Conservation (phyloP, 164 flowering plant genomes). For the Kalanchoe fedtschenkoi region DNA sequence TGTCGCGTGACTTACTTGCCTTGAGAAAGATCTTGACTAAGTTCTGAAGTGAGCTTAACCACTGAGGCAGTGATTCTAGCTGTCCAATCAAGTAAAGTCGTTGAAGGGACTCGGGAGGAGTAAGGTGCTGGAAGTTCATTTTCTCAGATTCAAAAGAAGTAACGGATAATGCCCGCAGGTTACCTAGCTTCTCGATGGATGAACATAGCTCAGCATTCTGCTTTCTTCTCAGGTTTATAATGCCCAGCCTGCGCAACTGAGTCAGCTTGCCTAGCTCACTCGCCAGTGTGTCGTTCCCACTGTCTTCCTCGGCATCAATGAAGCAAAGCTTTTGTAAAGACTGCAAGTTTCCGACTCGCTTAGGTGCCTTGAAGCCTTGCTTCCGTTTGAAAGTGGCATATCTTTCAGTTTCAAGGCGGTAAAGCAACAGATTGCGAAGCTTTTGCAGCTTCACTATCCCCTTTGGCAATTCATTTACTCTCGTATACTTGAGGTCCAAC, state of each 20-base stretch:
- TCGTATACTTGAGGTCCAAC: not conserved
- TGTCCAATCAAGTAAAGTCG: constrained; percentile 14
- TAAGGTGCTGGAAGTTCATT: constrained; percentile 13
- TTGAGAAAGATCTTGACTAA: constrained; percentile 11
- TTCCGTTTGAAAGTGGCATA: constrained; percentile 7
- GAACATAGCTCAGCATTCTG: constrained; percentile 14
- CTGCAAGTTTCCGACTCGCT: constrained; percentile 12
- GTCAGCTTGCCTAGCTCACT: constrained; percentile 18
- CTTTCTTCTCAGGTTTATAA: constrained; percentile 17
- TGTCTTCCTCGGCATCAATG: constrained; percentile 11
- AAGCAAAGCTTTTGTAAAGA: constrained; percentile 18
- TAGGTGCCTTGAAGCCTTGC: constrained; percentile 16
- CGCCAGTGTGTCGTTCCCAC: not conserved
- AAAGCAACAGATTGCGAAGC: constrained; percentile 24
- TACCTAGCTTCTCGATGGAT: constrained; percentile 11
- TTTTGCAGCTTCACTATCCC: constrained; percentile 18
- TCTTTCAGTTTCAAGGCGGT: constrained; percentile 4
- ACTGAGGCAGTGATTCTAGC: constrained; percentile 13
- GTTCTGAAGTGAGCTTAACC: constrained; percentile 11
- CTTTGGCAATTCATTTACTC: constrained; percentile 12
- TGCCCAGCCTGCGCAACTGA: constrained; percentile 23
- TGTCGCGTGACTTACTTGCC: constrained; percentile 13
- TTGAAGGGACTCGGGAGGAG: constrained; percentile 17
- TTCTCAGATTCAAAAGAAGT: constrained; percentile 8
- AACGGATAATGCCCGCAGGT: constrained; percentile 13